Conservation (phyloP, 2,329 filamentous ascomycete species). For the Colletotrichum sp. region DNA sequence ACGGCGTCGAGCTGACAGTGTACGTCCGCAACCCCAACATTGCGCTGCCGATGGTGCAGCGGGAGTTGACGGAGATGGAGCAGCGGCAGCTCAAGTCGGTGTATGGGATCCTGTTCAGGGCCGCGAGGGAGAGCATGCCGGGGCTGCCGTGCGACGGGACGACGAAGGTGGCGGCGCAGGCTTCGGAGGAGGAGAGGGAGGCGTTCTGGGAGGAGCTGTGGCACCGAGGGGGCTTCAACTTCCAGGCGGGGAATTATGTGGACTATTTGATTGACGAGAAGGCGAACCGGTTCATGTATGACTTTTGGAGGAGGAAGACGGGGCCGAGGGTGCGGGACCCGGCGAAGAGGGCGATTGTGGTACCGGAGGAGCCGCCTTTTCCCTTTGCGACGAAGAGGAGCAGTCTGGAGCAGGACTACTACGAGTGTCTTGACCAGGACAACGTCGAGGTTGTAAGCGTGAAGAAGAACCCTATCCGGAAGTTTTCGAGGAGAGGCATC, state of each 20-base stretch:
- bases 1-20: constrained; percentile 39
- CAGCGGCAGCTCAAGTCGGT: constrained; percentile 41
- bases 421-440: constrained; percentile 49
- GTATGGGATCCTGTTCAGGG: constrained; percentile 45
- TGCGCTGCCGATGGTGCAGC: constrained; percentile 61
- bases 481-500: constrained; percentile 43
- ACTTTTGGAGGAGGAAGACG: constrained; percentile 52
- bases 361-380: constrained; percentile 47
- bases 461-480: constrained; percentile 43
- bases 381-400: constrained; percentile 50
- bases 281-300: constrained; percentile 48
- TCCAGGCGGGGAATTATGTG: constrained; percentile 48
- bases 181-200: constrained; percentile 43
- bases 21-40: constrained; percentile 65
- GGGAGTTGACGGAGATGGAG: constrained; percentile 46
- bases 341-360: constrained; percentile 46
- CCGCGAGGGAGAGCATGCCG: constrained; percentile 47
- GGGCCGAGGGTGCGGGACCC: constrained; percentile 48
- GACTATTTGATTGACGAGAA: constrained; percentile 46
- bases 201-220: constrained; percentile 48
- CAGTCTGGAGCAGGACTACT: constrained; percentile 52
- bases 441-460: constrained; percentile 51
- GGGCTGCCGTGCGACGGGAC: constrained; percentile 56
- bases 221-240: constrained; percentile 48
- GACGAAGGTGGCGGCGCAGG: constrained; percentile 46